Evolutionary conservation across 768 basidiomycete species (phyloP).

Genomic region (Pholiota conissans): DNA sequence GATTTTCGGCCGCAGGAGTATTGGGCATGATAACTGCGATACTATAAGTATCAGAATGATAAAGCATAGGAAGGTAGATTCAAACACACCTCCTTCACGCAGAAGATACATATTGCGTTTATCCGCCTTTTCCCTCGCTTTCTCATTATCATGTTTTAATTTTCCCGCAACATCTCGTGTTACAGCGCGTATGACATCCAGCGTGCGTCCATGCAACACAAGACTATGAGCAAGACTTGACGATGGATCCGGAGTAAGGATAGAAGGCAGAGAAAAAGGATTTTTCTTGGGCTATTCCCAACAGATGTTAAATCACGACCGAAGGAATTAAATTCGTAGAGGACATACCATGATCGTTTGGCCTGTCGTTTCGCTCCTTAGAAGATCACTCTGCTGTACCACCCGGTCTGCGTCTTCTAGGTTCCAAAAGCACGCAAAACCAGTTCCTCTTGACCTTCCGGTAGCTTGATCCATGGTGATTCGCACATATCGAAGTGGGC

Average conservation of each 20-base stretch:
- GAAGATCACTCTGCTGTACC: conserved; percentile 74
- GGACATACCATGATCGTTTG: conserved; percentile 28
- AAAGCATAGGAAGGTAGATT: background rate
- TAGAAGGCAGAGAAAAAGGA: conserved; percentile 84
- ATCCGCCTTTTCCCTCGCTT: conserved; percentile 84
- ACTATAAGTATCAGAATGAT: conserved; percentile 2
- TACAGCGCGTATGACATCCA: conserved; percentile 89
- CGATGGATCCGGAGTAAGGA: conserved; percentile 93
- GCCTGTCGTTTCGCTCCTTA: conserved; percentile 65
- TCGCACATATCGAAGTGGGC: conserved; percentile 89
- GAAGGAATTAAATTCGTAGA: background rate
- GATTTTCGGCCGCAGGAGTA: conserved; percentile 70
- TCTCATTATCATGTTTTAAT: conserved; percentile 87
- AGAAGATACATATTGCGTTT: conserved; percentile 95
- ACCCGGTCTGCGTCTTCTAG: conserved; percentile 85
- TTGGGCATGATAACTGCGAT: conserved; percentile 84
- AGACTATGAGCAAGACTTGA: conserved; percentile 78
- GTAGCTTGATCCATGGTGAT: conserved; percentile 84
- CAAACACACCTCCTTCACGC: conserved; percentile 84
- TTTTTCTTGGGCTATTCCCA: conserved; percentile 62
- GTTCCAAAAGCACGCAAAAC: conserved; percentile 98
- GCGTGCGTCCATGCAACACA: conserved; percentile 88
- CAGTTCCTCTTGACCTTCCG: conserved; percentile 90
- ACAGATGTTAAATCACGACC: background rate
- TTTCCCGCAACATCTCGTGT: conserved; percentile 86